These are phyloP conservation scores for Pleodorina starrii DNA, from an alignment of 139 green algal genomes.

Conservation along the genomic window DNA sequence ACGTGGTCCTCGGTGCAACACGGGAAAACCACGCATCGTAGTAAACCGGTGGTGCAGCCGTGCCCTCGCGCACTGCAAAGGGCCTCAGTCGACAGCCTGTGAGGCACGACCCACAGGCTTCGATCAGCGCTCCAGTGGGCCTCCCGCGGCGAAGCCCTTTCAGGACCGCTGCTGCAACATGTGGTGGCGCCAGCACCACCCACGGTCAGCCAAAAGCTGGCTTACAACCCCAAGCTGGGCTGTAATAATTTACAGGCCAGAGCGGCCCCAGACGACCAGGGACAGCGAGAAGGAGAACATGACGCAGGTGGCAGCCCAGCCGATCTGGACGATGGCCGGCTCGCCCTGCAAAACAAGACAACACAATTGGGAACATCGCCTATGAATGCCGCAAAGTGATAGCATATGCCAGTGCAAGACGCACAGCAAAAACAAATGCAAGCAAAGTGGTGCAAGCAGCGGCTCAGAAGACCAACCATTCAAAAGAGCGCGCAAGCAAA, in stretches of 20 bases:
- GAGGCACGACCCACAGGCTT: too few species aligned
- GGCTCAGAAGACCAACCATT: too few species aligned
- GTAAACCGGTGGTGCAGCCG: background rate
- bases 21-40: background rate
- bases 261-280: conserved; percentile 93
- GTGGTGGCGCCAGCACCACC: background rate
- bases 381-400: background rate
- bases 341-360: conserved; percentile 74
- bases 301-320: conserved; percentile 86
- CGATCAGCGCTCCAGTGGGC: too few species aligned
- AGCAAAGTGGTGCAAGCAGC: too few species aligned
- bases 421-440: background rate
- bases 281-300: conserved; percentile 94
- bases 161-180: background rate
- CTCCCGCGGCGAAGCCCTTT: too few species aligned
- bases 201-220: background rate
- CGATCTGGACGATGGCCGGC: conserved; percentile 88
- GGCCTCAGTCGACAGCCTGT: background rate
- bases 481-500: too few species aligned
- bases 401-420: background rate
- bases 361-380: background rate
- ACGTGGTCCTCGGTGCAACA: background rate
- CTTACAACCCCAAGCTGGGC: background rate
- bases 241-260: conserved; percentile 79
- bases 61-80: conserved; percentile 43